Evolutionary conservation across 441 rosid genomes (phyloP), one percentile per base, ranked within the genome.

Genomic region (Euphorbia schlechtendalii): DNA sequence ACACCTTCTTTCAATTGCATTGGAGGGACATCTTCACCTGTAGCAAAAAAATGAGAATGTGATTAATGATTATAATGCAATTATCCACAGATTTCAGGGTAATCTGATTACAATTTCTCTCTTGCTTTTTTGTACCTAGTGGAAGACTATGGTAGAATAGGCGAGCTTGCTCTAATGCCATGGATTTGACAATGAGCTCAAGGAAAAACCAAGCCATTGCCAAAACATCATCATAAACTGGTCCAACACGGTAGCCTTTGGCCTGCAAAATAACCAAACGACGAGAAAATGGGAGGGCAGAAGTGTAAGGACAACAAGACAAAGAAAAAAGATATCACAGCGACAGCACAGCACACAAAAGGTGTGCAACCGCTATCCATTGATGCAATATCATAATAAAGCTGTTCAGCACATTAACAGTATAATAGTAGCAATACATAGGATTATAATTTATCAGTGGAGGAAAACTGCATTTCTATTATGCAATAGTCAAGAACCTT

Each of bases 121-220:
- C n/a, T 25, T 56, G 52, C 1, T 27, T 20, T 48, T 61, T 43
- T 52, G 43, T 85, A 92, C 99, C 99, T 80, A 88, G 79, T 49
- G 99, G 95, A 80, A 91, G 91, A 79, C 81, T 84, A 28, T 89
- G 95, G 77, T 85, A 80, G 86, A 88, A 92, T 52, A 86, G 86
- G 62, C 89, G 95, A 74, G 95, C 77, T 80, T 92, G 99, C 80
- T 95, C 98, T 83, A 95, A 77, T 67, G 98, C 93, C 98, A 95
- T 89, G 64, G 99, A 95, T 86, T 95, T 95, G 73, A 89, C 93
- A 80, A 95, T 77, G 69, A 95, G 80, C 90, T 95, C 99, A 46
- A 95, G 99, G 77, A 95, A 95, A 87, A 92, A 95, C 99, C 99
- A 95, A 41, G 97, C 98, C 99, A 95, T 95, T 66, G 98, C 92